phyloP scores from a whole-genome alignment of 257 asterid species.

The Scutellaria baicalensis region DNA sequence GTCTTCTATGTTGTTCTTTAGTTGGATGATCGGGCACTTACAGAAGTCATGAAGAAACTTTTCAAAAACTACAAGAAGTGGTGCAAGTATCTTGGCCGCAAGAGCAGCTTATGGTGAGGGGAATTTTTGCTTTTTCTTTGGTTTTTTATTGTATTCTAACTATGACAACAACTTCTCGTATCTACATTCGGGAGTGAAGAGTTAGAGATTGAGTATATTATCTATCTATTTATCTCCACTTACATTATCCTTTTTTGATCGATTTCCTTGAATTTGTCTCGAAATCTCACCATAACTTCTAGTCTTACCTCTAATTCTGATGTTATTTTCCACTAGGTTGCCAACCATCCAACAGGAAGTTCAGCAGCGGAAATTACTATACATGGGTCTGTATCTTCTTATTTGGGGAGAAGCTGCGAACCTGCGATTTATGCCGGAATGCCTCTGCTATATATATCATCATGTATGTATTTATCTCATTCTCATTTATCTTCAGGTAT shows the following conservation, averaged over 20 bases:
- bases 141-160: background rate
- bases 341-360: conserved; percentile 98
- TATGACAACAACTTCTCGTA: background rate
- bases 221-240: background rate
- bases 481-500: background rate
- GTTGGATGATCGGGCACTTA: conserved; percentile 96
- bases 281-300: background rate
- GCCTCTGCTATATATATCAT: conserved; percentile 94
- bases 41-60: conserved; percentile 91
- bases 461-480: conserved; percentile 45
- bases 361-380: conserved; percentile 89
- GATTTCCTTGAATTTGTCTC: background rate
- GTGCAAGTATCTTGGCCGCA: conserved; percentile 97
- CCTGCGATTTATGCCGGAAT: conserved; percentile 97
- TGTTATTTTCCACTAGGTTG: conserved; percentile 51
- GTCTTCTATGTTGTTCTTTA: conserved; percentile 16
- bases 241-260: background rate
- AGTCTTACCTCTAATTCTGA: background rate
- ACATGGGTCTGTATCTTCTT: conserved; percentile 95
- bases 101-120: conserved; percentile 93
- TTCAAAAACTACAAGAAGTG: conserved; percentile 96
- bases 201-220: background rate
- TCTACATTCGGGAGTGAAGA: background rate
- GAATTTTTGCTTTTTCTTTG: background rate
- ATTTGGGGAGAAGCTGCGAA: conserved; percentile 99